Evolutionary conservation across 768 basidiomycete species (phyloP), one percentile per base, ranked within the genome.

Genomic region (Boletus sp.): DNA sequence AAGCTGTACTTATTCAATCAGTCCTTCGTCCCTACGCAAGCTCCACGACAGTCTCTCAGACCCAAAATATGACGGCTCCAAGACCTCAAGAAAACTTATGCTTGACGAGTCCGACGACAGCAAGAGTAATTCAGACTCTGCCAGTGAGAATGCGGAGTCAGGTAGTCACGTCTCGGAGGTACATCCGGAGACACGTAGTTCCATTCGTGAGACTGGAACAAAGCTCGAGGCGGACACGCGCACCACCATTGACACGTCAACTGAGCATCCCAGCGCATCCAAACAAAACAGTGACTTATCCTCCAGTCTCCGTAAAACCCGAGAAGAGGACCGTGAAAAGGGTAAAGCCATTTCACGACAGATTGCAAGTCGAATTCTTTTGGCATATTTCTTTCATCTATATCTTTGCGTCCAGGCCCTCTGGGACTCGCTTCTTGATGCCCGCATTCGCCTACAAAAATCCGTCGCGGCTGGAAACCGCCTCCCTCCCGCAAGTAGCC

Each of bases 371-470:
- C 50, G 11, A 18, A 76, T 49, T 47, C 50, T 11, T 60, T 49
- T 53, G 28, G 50, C 2, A 29, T 41, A 15, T 47, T 46, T 30
- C 24, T 35, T 48, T 51, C n/a, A 60, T 58, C 48, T 49, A 45
- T 47, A 55, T 41, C 29, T 50, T 42, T 32, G 49, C 32, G 10
- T 54, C 28, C 56, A 98, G 94, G 77, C 79, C 3, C 72, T 94
- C 36, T 97, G 93, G 90, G 93, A 98, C 70, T 78, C 81, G 5
- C 77, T 98, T 37, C 79, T 98, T 30, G 92, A 97, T 68, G 84
- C 90, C n/a, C 84, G 96, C 36, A 98, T 98, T 69, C 86, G 86
- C 28, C 72, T 97, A 44, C 96, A 98, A 74, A 98, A 94, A 75
- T 82, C 87, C 24, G 77, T 85, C 45, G 65, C 77, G 2, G 76